A percentile compares a stretch with the other conserved stretches of the same genome.
Evolutionary conservation across 2,329 filamentous ascomycete species (phyloP).

Genomic region (Westerdykella sp.): DNA sequence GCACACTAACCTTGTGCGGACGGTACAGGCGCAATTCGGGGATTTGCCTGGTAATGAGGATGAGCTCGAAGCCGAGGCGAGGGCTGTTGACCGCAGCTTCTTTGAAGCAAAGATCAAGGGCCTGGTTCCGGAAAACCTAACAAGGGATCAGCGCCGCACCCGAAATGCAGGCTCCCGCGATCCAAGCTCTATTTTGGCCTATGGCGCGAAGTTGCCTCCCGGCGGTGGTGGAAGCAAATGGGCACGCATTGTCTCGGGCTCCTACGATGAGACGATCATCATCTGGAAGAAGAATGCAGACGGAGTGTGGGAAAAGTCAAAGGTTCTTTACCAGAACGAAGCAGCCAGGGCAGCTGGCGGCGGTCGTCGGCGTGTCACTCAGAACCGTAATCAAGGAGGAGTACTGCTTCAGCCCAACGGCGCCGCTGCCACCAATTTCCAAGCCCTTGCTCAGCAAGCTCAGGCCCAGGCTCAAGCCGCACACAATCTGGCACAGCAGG

Average conservation of each 20-base stretch:
- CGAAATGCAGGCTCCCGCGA: constrained; percentile 66
- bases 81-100: constrained; percentile 66
- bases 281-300: constrained; percentile 86
- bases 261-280: constrained; percentile 92
- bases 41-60: constrained; percentile 75
- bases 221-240: constrained; percentile 85
- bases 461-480: constrained; percentile 34
- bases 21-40: constrained; percentile 90
- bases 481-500: constrained; percentile 30
- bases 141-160: constrained; percentile 29
- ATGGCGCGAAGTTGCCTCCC: constrained; percentile 81
- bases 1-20: constrained; percentile 80
- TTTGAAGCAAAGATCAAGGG: constrained; percentile 52
- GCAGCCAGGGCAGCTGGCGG: constrained; percentile 48
- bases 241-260: constrained; percentile 92
- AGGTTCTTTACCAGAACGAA: constrained; percentile 69
- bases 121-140: constrained; percentile 29
- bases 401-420: constrained; percentile 3
- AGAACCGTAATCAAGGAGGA: constrained; percentile 13
- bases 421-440: constrained; percentile 21
- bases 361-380: constrained; percentile 23
- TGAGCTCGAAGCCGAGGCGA: constrained; percentile 67
- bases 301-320: constrained; percentile 75
- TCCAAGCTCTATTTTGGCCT: constrained; percentile 69
- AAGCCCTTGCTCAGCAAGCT: constrained; percentile 31